phyloP scores from a whole-genome alignment of 1,284 basidiomycete species.

The Rhodotorula mucilaginosa region DNA sequence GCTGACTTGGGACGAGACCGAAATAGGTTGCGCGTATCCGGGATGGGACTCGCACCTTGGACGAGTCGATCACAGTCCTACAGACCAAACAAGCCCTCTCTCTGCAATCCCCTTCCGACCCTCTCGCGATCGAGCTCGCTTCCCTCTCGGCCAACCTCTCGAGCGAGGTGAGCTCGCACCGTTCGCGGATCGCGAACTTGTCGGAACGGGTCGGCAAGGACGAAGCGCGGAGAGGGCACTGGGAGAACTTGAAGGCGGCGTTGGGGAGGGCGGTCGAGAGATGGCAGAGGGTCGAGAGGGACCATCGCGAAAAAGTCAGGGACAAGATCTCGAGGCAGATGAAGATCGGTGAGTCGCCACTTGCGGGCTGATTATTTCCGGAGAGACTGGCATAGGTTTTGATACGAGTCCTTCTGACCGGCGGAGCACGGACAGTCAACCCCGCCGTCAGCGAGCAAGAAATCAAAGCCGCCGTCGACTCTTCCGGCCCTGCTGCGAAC shows the following conservation, averaged over 20 bases:
- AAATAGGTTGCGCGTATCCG: slow-evolving; percentile 20
- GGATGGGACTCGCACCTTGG: slow-evolving; percentile 7
- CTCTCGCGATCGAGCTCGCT: slow-evolving; percentile 13
- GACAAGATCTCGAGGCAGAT: slow-evolving; percentile 30
- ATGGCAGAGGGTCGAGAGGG: slow-evolving; percentile 20
- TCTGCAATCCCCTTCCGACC: slow-evolving; percentile 7
- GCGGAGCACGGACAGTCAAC: slow-evolving; percentile 16
- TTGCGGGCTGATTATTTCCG: too few relatives aligned
- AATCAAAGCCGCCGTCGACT: slow-evolving; percentile 24
- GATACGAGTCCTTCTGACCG: too few relatives aligned
- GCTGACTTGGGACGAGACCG: neutral
- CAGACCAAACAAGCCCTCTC: slow-evolving; percentile 4
- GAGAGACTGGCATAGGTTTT: too few relatives aligned
- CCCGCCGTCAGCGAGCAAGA: slow-evolving; percentile 25
- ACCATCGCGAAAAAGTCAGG: slow-evolving; percentile 20
- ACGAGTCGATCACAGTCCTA: slow-evolving; percentile 1
- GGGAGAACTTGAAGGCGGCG: slow-evolving; percentile 24
- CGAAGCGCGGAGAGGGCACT: slow-evolving; percentile 24
- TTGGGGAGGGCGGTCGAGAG: slow-evolving; percentile 18
- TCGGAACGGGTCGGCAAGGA: slow-evolving; percentile 19
- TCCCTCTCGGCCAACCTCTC: neutral
- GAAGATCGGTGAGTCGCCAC: slow-evolving; percentile 16
- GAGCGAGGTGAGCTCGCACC: neutral
- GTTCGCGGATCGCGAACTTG: slow-evolving; percentile 7
- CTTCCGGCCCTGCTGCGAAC: neutral